Conservation (phyloP, 2,329 filamentous ascomycete genomes). For the Myriosclerotinia duriaeana region DNA sequence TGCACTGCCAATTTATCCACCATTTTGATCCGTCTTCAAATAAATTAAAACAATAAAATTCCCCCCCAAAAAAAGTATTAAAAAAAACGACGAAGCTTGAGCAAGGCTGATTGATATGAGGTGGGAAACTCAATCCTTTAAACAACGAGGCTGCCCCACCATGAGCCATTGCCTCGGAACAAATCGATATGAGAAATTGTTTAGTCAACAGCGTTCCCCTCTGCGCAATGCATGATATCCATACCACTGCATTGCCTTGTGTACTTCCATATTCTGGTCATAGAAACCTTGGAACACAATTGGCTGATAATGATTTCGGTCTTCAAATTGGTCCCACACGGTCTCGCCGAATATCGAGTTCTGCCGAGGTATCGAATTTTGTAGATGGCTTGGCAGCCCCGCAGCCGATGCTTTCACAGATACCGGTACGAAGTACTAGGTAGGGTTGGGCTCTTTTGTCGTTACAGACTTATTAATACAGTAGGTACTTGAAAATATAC, state of each 20-base stretch:
- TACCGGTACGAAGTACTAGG: no score
- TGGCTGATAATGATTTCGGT: neutral
- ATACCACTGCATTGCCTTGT: neutral
- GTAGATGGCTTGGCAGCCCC: neutral
- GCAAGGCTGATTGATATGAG: neutral
- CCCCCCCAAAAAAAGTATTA: neutral
- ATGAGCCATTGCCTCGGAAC: neutral
- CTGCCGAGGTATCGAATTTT: neutral
- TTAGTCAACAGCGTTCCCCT: neutral
- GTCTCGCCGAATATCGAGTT: neutral
- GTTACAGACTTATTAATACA: no score
- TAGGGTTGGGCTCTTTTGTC: no score
- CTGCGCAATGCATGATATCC: neutral
- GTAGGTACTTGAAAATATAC: no score
- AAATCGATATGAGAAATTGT: neutral
- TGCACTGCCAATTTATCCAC: constrained; percentile 63
- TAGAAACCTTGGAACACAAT: neutral
- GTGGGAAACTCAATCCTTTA: neutral
- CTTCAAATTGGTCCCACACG: neutral
- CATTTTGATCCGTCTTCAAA: constrained; percentile 33
- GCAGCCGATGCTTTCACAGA: constrained; percentile 37
- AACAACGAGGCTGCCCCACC: constrained; percentile 14
- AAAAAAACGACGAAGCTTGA: neutral
- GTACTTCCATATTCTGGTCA: neutral
- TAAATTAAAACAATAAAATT: neutral